Evolutionary conservation across 768 basidiomycete species (phyloP), one percentile per base, ranked within the genome.

Genomic region (Kondoa malvinella): DNA sequence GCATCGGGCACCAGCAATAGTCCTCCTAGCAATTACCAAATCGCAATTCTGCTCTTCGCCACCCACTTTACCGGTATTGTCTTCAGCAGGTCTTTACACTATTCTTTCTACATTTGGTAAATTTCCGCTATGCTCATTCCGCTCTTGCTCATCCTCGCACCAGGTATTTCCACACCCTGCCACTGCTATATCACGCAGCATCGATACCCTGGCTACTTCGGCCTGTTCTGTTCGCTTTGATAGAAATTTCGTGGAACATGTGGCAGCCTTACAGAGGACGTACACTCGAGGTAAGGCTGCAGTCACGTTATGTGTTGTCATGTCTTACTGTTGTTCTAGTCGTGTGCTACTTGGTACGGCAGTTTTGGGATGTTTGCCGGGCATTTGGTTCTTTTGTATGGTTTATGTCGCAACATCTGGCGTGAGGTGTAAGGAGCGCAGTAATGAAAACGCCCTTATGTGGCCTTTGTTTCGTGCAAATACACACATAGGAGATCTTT

Each of bases 81-180:
- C 61, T 63, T 30, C 29, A 3, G n/a, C 27, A 27, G 61, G 12
- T 31, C 16, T 33, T 29, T 63, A 4, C 61, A 63, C 31, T 63
- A 63, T 33, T 63, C 61, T 16, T 63, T 63, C 61, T 63, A 63
- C 61, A 29, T 32, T 21, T 63, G 61, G 61, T 17, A 12, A n/a
- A n/a, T n/a, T n/a, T n/a, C n/a, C n/a, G n/a, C 40, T 50, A 21
- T 50, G 40, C 21, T 50, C 8, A 8, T 50, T 50, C 12, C 40
- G 21, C 40, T 21, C 8, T 50, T 50, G 21, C 40, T 50, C 40
- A 21, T 8, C 8, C 40, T 21, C 40, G 21, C 21, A 50, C 8
- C 40, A 50, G 40, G 40, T 50, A 50, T 29, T 63, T 29, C 61
- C 30, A 63, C 61, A 31, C 61, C 32, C 30, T 63, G 12, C 61